Conservation (phyloP, 306 rosid species). For the Trichosanthes cucumerina region DNA sequence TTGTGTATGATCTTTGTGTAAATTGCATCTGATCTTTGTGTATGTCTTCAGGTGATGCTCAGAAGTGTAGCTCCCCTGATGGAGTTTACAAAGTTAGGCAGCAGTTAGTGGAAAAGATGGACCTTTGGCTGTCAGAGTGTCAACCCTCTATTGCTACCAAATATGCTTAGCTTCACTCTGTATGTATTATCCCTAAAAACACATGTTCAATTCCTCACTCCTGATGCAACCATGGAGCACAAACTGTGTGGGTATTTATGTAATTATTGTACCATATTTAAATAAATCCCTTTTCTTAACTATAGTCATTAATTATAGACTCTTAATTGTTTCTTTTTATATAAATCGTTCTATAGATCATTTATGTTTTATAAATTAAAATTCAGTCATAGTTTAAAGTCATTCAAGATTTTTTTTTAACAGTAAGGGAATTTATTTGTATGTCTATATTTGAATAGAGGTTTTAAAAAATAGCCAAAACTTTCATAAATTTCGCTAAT, state of each 20-base stretch:
- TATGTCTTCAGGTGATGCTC: slow-evolving; percentile 45
- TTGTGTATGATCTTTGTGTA: not conserved
- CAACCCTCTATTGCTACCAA: slow-evolving; percentile 15
- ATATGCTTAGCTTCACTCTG: slow-evolving; percentile 11
- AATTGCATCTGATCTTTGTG: slow-evolving; percentile 8
- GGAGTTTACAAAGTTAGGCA: slow-evolving; percentile 76
- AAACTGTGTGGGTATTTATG: not conserved
- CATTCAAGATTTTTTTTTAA: too few relatives aligned
- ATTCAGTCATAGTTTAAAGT: too few relatives aligned
- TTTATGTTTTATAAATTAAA: too few relatives aligned
- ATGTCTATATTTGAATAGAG: too few relatives aligned
- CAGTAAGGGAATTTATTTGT: too few relatives aligned
- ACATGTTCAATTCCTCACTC: not conserved
- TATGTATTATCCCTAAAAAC: not conserved
- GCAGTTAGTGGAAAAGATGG: slow-evolving; percentile 58
- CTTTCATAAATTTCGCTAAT: too few relatives aligned
- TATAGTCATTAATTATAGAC: too few relatives aligned
- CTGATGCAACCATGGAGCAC: not conserved
- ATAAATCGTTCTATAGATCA: too few relatives aligned
- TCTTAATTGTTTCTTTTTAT: too few relatives aligned
- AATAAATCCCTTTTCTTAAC: not conserved
- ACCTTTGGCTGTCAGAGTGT: slow-evolving; percentile 81
- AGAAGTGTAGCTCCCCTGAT: slow-evolving; percentile 65
- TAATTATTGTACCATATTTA: not conserved
- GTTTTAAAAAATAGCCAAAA: too few relatives aligned